These are phyloP conservation scores for Xylaria sp. DNA, from an alignment of 2,329 filamentous ascomycete genomes.

Conservation along the genomic window DNA sequence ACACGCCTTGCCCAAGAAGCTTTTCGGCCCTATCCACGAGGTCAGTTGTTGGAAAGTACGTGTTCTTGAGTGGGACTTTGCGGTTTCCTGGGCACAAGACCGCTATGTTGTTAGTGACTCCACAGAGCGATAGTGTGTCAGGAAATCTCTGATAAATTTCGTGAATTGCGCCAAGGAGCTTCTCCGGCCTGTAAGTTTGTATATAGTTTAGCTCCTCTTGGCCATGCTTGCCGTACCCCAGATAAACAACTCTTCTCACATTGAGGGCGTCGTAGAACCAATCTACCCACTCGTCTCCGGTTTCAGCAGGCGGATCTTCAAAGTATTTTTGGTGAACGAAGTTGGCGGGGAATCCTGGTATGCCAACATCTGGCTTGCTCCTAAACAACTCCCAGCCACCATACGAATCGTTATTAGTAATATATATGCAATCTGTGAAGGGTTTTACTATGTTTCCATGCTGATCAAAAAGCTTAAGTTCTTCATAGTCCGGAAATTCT, in stretches of 20 bases:
- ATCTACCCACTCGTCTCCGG: conserved; percentile 12
- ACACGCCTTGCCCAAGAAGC: conserved; percentile 27
- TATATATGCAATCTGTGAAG: conserved; percentile 13
- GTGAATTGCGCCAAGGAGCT: conserved; percentile 36
- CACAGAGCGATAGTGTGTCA: conserved; percentile 7
- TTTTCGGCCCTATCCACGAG: conserved; percentile 24
- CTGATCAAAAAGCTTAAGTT: conserved; percentile 8
- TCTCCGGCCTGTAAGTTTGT: conserved; percentile 35
- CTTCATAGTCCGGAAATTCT: background rate
- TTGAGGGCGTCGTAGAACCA: conserved; percentile 27
- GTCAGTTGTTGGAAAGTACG: conserved; percentile 35
- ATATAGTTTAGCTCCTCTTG: conserved; percentile 28
- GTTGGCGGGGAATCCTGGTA: conserved; percentile 9
- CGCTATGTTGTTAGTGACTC: background rate
- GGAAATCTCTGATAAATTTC: conserved; percentile 1
- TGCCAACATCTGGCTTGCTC: conserved; percentile 28
- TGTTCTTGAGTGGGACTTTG: conserved; percentile 21
- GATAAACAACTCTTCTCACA: conserved; percentile 6
- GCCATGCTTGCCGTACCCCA: background rate
- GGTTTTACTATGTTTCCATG: background rate
- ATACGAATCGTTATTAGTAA: conserved; percentile 34
- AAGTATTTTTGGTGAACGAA: conserved; percentile 36
- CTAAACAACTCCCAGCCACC: conserved; percentile 37
- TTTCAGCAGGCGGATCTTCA: background rate
- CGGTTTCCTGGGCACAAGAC: conserved; percentile 17